Percentiles rank a stretch among this genome's conserved stretches.
Conservation (phyloP, 495 filamentous ascomycete species). For the Aspergillus funiculosus region DNA sequence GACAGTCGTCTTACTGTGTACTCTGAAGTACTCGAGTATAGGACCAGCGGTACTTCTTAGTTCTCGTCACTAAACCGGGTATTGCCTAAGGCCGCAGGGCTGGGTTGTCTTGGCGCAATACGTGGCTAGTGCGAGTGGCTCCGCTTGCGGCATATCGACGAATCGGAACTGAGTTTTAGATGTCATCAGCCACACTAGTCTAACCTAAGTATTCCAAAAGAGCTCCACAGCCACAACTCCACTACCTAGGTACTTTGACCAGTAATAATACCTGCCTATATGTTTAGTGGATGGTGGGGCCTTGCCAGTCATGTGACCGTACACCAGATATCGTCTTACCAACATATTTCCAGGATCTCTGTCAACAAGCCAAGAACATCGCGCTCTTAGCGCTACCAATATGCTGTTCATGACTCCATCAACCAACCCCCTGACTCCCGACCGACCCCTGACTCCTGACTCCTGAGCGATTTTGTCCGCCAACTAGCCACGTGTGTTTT, state of each 20-base stretch:
- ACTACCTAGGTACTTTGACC: neutral
- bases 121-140: conserved; percentile 4
- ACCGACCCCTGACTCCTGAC: no score
- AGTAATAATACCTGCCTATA: no score
- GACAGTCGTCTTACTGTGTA: no score
- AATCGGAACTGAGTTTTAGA: neutral
- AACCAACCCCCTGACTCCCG: no score
- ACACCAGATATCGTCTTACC: no score
- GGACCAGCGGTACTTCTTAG: neutral
- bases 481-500: conserved; percentile 20
- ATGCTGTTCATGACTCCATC: neutral
- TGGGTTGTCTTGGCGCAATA: neutral
- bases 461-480: conserved; percentile 5
- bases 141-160: neutral
- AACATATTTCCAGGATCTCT: no score
- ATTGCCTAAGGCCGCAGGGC: neutral
- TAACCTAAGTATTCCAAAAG: neutral
- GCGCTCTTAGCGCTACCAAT: neutral
- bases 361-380: neutral
- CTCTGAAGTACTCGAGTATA: neutral
- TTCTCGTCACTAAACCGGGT: neutral
- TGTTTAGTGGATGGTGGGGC: neutral
- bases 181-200: conserved; percentile 2
- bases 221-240: neutral
- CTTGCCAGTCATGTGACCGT: no score